These are phyloP conservation scores for Arxiozyma slooffiae DNA, from an alignment of 1,139 yeast genomes.

Conservation along the genomic window DNA sequence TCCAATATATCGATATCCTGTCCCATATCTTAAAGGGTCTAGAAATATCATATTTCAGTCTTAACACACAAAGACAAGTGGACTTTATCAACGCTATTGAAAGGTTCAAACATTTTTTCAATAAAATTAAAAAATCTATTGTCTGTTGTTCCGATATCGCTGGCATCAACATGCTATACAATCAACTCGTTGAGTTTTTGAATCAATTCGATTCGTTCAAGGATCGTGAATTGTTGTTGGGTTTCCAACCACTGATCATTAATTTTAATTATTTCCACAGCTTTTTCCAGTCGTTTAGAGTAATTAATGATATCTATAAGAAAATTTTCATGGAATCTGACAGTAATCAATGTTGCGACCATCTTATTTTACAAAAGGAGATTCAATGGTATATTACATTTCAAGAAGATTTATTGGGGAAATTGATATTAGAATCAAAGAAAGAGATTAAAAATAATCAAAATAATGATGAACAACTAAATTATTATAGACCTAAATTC, in stretches of 20 bases:
- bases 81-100: background rate
- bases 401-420: conserved; percentile 5
- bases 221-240: background rate
- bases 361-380: background rate
- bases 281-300: conserved; percentile 2
- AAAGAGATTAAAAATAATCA: too few species aligned
- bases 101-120: background rate
- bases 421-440: conserved; percentile 4
- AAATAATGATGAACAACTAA: too few species aligned
- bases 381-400: background rate
- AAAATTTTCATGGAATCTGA: too few species aligned
- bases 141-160: background rate
- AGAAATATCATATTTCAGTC: background rate
- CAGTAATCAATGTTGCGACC: background rate
- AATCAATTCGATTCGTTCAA: conserved; percentile 2
- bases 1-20: conserved; percentile 6
- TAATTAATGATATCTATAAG: background rate
- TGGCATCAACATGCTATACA: background rate
- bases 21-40: conserved; percentile 1
- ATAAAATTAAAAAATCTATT: background rate
- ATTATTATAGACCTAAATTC: conserved; percentile 4
- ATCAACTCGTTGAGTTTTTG: background rate
- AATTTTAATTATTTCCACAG: conserved; percentile 2
- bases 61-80: background rate
- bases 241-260: background rate